Evolutionary conservation across 2,329 filamentous ascomycete species (phyloP), one percentile per base, ranked within the genome.

Genomic region (Arachnopeziza araneosa): DNA sequence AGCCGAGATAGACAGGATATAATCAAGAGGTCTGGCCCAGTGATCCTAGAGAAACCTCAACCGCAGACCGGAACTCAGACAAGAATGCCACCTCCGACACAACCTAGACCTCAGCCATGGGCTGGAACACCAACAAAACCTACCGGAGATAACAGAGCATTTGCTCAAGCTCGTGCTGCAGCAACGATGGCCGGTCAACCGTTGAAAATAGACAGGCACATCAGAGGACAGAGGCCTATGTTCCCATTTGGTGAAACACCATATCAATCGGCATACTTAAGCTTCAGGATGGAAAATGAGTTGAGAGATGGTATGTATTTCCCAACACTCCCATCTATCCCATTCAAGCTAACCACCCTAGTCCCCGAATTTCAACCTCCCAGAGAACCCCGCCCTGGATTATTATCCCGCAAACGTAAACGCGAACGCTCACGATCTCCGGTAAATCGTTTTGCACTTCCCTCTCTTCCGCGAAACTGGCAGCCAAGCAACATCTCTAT

Each of bases 171-270:
- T 9, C 12, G 51, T 12, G 24, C n/a, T n/a, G 12, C 30, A 23
- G n/a, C 14, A 30, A 50, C 52, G 17, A 22, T 26, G 0, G 53
- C 22, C 12, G 54, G 52, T 2, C 24, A 53, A 26, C 55, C 53
- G 17, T 24, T 51, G 49, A 62, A 57, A 55, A 63, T 55, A 32
- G 53, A 24, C n/a, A 57, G 63, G 52, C 62, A 67, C 51, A 63
- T 65, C 32, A 51, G 26, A 19, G 64, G 64, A 44, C 36, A 44
- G 48, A 36, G 23, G 22, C 65, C 68, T 3, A 26, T 60, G 22
- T 70, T 68, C 51, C 68, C 68, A 24, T 70, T 71, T 51, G 70
- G 70, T 23, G 69, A 71, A 56, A 70, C 69, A 6, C 63, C 67
- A 24, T 70, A 63, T 57, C 66, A 71, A 51, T 57, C 63, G 48